Evolutionary conservation across 2,329 filamentous ascomycete species (phyloP), one percentile per base, ranked within the genome.

Genomic region (Alternaria gansuensis): DNA sequence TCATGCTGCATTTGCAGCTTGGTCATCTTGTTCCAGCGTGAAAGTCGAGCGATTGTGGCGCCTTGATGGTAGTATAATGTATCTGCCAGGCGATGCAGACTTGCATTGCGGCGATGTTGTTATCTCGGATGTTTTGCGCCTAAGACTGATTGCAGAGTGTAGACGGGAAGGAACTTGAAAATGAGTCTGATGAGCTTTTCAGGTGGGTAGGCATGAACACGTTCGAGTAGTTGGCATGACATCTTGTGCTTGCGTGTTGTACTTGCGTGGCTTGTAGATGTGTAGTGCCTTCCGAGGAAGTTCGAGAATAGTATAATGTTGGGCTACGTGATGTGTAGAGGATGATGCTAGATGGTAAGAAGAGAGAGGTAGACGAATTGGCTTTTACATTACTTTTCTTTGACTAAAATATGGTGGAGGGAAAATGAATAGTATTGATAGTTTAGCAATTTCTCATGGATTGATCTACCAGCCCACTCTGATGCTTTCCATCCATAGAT

Each of bases 1-100:
- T 40, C 45, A 44, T 51, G 46, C 37, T 44, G 26, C 36, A 56
- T 40, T 7, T 56, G 53, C 17, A 50, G 29, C 8, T 2, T 13
- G 4, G 45, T 51, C 46, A 56, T 56, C 8, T 36, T 11, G 37
- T 51, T 51, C 44, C 45, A 41, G 14, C 29, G 44, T 3, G 23
- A n/a, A 10, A 28, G 36, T 13, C 14, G 44, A 8, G 28, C 34
- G 45, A 51, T 21, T 11, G 26, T 28, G 11, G 31, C 14, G 33
- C 45, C 45, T 8, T 17, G 31, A 1, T 40, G 23, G 37, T 51
- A 56, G 26, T 56, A 56, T 23, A 51, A 13, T n/a, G 23, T 34
- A 8, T 56, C 36, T 29, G 45, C 36, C 14, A 56, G 45, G 4
- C 21, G 21, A 3, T 29, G 26, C 8, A 51, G 21, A 46, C 28